These are phyloP conservation scores for Saccharomyces mikatae DNA, from an alignment of 805 yeast genomes.

Conservation along the genomic window DNA sequence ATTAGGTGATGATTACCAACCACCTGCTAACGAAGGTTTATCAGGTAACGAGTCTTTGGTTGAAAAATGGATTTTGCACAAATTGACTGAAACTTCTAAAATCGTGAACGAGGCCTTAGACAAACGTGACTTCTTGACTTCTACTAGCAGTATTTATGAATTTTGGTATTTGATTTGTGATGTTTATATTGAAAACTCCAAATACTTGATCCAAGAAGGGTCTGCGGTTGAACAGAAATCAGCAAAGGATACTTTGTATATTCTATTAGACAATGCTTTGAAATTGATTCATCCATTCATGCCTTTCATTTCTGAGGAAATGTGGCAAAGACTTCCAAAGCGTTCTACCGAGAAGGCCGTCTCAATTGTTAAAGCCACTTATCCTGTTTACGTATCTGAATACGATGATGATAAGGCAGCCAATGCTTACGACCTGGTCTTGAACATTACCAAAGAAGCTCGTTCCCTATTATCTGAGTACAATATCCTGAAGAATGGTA, in stretches of 20 bases:
- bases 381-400: slow-evolving; percentile 57
- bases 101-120: slow-evolving; percentile 61
- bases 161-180: slow-evolving; percentile 97
- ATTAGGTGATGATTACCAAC: slow-evolving; percentile 79
- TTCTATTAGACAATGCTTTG: slow-evolving; percentile 85
- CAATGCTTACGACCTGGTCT: slow-evolving; percentile 70
- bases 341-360: slow-evolving; percentile 45
- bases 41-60: slow-evolving; percentile 83
- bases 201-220: slow-evolving; percentile 87
- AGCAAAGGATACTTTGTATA: slow-evolving; percentile 90
- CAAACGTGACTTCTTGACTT: slow-evolving; percentile 77
- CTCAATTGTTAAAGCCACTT: slow-evolving; percentile 71
- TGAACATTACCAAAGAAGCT: slow-evolving; percentile 82
- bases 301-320: slow-evolving; percentile 95
- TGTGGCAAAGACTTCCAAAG: slow-evolving; percentile 97
- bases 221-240: slow-evolving; percentile 73
- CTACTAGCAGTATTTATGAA: slow-evolving; percentile 81
- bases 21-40: slow-evolving; percentile 56
- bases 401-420: slow-evolving; percentile 60
- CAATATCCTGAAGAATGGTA: slow-evolving; percentile 79
- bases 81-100: slow-evolving; percentile 63
- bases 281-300: slow-evolving; percentile 93
- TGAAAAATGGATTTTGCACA: slow-evolving; percentile 94
- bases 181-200: slow-evolving; percentile 95
- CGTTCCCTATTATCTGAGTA: slow-evolving; percentile 90